These are phyloP conservation scores for Penicillium thymicola DNA, from an alignment of 2,329 filamentous ascomycete genomes.

Conservation along the genomic window DNA sequence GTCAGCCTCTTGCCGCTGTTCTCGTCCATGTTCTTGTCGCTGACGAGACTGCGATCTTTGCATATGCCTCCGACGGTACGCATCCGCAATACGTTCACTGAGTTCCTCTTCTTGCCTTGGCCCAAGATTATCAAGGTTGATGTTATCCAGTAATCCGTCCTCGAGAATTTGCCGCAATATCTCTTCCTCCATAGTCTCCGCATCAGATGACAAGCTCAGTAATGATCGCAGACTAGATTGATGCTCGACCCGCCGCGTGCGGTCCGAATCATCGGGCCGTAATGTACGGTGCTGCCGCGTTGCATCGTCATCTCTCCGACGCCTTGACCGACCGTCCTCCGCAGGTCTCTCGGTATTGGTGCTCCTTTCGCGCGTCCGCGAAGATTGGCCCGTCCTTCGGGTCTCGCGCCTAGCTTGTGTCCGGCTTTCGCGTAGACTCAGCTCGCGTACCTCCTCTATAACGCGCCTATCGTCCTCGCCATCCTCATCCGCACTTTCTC, in stretches of 20 bases:
- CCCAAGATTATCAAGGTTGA: slow-evolving; percentile 85
- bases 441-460: slow-evolving; percentile 66
- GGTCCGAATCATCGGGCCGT: slow-evolving; percentile 26
- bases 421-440: slow-evolving; percentile 60
- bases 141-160: slow-evolving; percentile 80
- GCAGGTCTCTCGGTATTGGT: slow-evolving; percentile 39
- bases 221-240: slow-evolving; percentile 84
- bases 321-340: slow-evolving; percentile 38
- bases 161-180: slow-evolving; percentile 86
- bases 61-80: slow-evolving; percentile 71
- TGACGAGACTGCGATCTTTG: slow-evolving; percentile 39
- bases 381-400: slow-evolving; percentile 23
- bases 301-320: slow-evolving; percentile 35
- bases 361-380: slow-evolving; percentile 32
- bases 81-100: slow-evolving; percentile 84
- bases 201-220: slow-evolving; percentile 69
- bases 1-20: slow-evolving; percentile 33
- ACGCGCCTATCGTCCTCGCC: slow-evolving; percentile 66
- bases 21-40: slow-evolving; percentile 31
- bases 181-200: slow-evolving; percentile 77
- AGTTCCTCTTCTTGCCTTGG: slow-evolving; percentile 82
- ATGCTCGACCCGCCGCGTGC: slow-evolving; percentile 69
- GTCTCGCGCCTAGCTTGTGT: slow-evolving; percentile 26
- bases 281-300: slow-evolving; percentile 20
- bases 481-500: slow-evolving; percentile 33